A percentile compares a stretch with the other conserved stretches of the same genome.
These are phyloP conservation scores for Haplographium delicatum DNA, from an alignment of 495 filamentous ascomycete species.

Conservation along the genomic window DNA sequence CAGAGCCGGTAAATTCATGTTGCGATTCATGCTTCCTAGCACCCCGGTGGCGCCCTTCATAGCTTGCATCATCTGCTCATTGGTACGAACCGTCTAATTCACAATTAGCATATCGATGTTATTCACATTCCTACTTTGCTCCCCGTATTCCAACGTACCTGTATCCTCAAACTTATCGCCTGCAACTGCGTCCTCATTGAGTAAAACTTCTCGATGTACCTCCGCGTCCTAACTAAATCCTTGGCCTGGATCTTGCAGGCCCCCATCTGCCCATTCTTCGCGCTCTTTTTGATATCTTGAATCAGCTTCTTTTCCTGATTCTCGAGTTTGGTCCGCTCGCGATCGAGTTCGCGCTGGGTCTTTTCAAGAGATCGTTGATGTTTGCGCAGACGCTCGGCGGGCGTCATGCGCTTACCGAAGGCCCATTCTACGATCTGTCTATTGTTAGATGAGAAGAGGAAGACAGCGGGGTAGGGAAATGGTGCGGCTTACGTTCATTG, in stretches of 20 bases:
- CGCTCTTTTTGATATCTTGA: conserved; percentile 92
- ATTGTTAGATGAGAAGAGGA: background rate
- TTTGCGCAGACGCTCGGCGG: conserved; percentile 91
- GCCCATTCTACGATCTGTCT: conserved; percentile 94
- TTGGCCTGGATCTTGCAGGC: conserved; percentile 97
- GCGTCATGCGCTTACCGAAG: conserved; percentile 97
- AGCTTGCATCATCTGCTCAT: conserved; percentile 99
- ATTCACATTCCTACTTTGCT: background rate
- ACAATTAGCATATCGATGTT: background rate
- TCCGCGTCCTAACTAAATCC: conserved; percentile 86
- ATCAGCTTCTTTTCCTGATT: conserved; percentile 98
- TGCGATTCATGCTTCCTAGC: conserved; percentile 90
- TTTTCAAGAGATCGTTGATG: conserved; percentile 96
- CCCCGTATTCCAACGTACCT: conserved; percentile 45
- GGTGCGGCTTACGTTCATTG: conserved; percentile 62
- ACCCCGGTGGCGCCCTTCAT: conserved; percentile 97
- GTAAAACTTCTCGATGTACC: conserved; percentile 98
- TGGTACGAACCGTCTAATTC: conserved; percentile 81
- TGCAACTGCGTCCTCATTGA: conserved; percentile 95
- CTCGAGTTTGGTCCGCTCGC: conserved; percentile 89
- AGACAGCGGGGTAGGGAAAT: background rate
- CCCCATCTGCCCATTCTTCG: conserved; percentile 94
- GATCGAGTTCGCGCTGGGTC: conserved; percentile 91
- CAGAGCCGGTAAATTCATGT: conserved; percentile 92
- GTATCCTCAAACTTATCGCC: conserved; percentile 89